A percentile compares a stretch with the other conserved stretches of the same genome.
Conservation (phyloP, 78 protist genomes). For the Dictyostelium capitatum region DNA sequence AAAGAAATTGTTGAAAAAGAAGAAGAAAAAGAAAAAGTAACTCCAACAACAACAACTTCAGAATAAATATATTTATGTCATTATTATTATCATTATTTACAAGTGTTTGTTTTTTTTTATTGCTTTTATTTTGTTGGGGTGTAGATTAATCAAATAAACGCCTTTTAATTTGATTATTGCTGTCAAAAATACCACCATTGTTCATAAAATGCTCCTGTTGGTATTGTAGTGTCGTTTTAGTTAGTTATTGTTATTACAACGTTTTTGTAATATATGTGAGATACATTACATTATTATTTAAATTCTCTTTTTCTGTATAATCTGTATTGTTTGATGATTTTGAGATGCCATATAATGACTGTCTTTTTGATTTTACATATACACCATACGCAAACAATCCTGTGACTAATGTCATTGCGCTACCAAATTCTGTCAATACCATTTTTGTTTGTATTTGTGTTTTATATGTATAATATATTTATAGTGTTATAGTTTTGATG, state of each 20-base stretch:
- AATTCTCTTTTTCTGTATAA: background rate
- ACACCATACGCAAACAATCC: conserved; percentile 10
- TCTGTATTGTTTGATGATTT: background rate
- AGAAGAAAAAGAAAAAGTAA: background rate
- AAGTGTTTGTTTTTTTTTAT: background rate
- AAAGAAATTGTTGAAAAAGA: background rate
- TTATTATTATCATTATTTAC: background rate
- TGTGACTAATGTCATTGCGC: conserved; percentile 8
- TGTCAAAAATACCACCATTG: background rate
- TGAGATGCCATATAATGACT: background rate
- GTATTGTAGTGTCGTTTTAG: background rate
- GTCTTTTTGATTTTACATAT: background rate
- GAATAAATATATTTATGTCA: background rate
- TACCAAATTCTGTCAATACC: conserved; percentile 14
- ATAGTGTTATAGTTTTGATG: no score
- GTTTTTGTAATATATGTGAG: no score
- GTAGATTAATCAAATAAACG: conserved; percentile 7
- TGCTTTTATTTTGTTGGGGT: background rate
- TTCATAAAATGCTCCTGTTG: background rate
- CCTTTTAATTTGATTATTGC: conserved; percentile 37
- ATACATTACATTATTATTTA: background rate
- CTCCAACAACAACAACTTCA: background rate
- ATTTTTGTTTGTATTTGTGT: background rate
- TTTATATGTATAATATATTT: background rate
- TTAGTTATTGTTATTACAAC: no score